Evolutionary conservation across 129 eudicot genomes (phyloP).

Genomic region (Heracleum sosnowskyi): DNA sequence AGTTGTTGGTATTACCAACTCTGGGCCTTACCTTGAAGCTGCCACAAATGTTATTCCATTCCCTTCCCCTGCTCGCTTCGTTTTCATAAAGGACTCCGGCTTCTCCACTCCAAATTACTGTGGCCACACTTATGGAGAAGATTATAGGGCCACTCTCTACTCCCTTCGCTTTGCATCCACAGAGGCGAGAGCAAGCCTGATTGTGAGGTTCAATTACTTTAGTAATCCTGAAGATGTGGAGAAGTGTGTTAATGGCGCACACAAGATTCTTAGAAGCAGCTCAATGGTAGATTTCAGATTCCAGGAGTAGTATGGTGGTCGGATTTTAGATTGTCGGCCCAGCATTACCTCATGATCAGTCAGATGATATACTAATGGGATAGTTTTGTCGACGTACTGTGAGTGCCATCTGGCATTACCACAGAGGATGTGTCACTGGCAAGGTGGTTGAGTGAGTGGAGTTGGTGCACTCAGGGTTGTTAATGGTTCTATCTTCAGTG

Average conservation of each 20-base stretch:
- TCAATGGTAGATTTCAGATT: no score
- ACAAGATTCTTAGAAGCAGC: no score
- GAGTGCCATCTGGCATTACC: slow-evolving; percentile 94
- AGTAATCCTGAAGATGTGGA: no score
- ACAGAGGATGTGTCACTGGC: slow-evolving; percentile 80
- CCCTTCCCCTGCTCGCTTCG: slow-evolving; percentile 32
- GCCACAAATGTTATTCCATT: slow-evolving; percentile 67
- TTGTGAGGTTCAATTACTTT: no score
- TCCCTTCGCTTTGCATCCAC: no score
- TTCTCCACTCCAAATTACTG: slow-evolving; percentile 53
- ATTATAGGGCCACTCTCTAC: slow-evolving; percentile 48
- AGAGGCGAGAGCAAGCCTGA: no score
- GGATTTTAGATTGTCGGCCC: no score
- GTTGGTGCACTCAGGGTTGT: slow-evolving; percentile 61
- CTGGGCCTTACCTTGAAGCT: slow-evolving; percentile 74
- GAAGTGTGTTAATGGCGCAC: no score
- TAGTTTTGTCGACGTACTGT: slow-evolving; percentile 70
- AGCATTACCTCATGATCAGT: no score
- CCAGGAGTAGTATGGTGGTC: no score
- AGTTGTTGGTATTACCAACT: slow-evolving; percentile 75
- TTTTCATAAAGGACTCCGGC: slow-evolving; percentile 34
- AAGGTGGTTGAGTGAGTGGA: slow-evolving; percentile 68
- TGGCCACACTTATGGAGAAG: slow-evolving; percentile 79
- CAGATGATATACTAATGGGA: no score
- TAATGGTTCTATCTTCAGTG: slow-evolving; percentile 62